Base-by-base conservation (phyloP, 2,329 filamentous ascomycete species). In the Aquanectria penicillioides region DNA sequence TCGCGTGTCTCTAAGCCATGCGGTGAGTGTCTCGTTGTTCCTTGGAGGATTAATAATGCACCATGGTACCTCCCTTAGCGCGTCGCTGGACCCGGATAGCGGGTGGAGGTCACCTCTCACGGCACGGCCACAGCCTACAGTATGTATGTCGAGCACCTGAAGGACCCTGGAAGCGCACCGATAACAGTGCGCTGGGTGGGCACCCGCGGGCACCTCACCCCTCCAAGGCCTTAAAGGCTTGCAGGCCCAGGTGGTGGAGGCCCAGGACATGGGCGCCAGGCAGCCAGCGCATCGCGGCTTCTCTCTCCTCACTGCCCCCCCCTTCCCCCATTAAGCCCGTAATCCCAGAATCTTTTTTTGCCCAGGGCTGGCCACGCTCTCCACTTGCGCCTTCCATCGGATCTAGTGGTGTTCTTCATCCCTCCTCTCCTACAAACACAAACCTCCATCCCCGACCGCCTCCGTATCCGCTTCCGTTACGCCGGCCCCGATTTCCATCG, bases 261-360 rank as follows among this genome's bases (percentile, higher is more conserved):
- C n/a, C 25, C 8, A 43, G 22, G 37, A 48, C 33, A 56, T 17
- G 56, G 60, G 49, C 51, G 50, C 63, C 59, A 69, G 66, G 66
- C 66, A 69, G 51, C 66, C 64, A 68, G 49, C 58, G 47, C 37
- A 69, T 68, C 66, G 66, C 53, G 66, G 66, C 62, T 59, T 59
- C 23, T 23, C 43, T 38, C 48, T 44, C 53, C 38, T 51, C 49
- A 12, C 29, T 25, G 13, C 43, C 18, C 31, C 38, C 38, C 47
- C 43, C 12, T 31, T 23, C 29, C 46, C 18, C 36, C 48, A 18
- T n/a, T 17, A 20, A 12, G 28, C 34, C 54, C 59, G 49, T 23
- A 36, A 28, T 60, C 38, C 17, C 23, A 51, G 22, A 48, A 37
- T 34, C 47, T 40, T 22, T 60, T 48, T 57, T 34, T 17, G 37